These are phyloP conservation scores for Posidonia australis DNA, from an alignment of 106 monocot species.

Conservation along the genomic window DNA sequence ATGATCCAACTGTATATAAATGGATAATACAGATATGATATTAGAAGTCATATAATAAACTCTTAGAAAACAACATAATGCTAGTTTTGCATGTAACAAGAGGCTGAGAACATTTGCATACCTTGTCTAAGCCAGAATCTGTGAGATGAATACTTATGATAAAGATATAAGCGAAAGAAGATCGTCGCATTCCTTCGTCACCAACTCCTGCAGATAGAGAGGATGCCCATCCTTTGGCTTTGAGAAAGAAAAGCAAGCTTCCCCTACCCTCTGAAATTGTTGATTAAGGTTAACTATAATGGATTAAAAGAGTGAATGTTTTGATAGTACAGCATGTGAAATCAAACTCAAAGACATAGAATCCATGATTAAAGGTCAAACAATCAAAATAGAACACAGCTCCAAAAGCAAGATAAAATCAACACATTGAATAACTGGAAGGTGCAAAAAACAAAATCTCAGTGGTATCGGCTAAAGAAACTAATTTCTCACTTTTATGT, in stretches of 20 bases:
- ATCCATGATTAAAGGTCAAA: too few species aligned
- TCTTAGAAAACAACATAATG: constrained; percentile 1
- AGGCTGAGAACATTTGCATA: constrained; percentile 8
- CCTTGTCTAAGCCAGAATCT: constrained; percentile 79
- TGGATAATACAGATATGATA: too few species aligned
- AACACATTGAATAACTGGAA: too few species aligned
- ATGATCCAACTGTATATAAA: too few species aligned
- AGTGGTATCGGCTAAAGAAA: too few species aligned
- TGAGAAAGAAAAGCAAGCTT: constrained; percentile 80
- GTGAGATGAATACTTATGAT: constrained; percentile 63
- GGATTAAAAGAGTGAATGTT: neutral
- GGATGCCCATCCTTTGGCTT: constrained; percentile 83
- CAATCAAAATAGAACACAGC: too few species aligned
- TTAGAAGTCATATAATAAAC: too few species aligned
- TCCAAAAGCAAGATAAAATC: too few species aligned
- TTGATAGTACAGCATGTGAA: neutral
- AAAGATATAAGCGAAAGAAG: constrained; percentile 87
- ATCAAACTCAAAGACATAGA: neutral
- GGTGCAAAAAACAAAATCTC: too few species aligned
- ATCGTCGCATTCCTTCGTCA: constrained; percentile 64
- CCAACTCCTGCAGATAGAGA: constrained; percentile 87
- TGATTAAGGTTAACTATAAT: neutral
- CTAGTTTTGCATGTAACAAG: neutral
- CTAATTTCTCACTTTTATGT: too few species aligned
- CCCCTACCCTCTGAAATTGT: constrained; percentile 74